These are phyloP conservation scores for Apiospora malaysiana DNA, from an alignment of 2,329 filamentous ascomycete species.

Conservation along the genomic window DNA sequence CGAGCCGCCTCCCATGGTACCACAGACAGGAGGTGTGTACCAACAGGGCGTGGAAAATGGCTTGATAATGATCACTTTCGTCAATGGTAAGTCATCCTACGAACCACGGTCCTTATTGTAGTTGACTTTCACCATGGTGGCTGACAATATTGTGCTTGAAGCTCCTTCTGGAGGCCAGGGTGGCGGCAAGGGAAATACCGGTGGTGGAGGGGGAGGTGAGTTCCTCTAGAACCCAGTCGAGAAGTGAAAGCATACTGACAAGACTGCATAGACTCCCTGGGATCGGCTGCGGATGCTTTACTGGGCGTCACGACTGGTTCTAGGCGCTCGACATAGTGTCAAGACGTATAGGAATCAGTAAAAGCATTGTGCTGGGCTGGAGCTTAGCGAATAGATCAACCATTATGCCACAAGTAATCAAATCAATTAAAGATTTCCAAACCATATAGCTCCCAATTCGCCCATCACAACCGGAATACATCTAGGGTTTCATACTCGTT, in stretches of 20 bases:
- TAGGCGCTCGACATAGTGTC: neutral
- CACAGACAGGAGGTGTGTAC: neutral
- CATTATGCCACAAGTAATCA: neutral
- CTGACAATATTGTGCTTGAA: neutral
- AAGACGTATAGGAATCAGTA: too few species aligned
- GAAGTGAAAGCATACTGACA: neutral
- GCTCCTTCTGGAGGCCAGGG: neutral
- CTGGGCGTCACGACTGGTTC: neutral
- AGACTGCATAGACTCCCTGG: neutral
- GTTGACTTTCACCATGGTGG: neutral
- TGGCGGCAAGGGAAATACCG: neutral
- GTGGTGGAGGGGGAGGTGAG: neutral
- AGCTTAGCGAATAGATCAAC: too few species aligned
- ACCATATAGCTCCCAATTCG: neutral
- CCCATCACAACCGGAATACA: too few species aligned
- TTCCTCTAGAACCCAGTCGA: neutral
- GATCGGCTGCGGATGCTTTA: neutral
- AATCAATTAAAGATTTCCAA: neutral
- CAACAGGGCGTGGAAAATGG: neutral
- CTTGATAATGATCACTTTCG: neutral
- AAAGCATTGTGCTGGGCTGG: neutral
- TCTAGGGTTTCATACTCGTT: too few species aligned
- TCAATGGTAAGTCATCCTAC: neutral
- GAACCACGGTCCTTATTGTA: neutral
- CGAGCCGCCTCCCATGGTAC: neutral